Evolutionary conservation across 2,329 filamentous ascomycete genomes (phyloP), one percentile per base, ranked within the genome.

Genomic region (Onygenales sp.): DNA sequence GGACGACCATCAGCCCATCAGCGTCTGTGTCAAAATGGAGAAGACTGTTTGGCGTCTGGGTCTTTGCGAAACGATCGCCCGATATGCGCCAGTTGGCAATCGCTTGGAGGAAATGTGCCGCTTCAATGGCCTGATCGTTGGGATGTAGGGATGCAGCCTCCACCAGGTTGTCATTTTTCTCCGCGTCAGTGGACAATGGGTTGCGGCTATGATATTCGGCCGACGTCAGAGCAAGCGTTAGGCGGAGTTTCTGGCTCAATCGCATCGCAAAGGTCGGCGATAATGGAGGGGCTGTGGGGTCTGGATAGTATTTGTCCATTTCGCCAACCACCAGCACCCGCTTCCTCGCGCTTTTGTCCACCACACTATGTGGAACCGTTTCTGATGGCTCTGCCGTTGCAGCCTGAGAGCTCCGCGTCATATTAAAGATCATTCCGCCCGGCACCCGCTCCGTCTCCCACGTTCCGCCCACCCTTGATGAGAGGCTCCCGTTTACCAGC

Each of bases 371-470:
- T 31, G 11, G 27, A 14, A 42, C 4, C n/a, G 13, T 6, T 33
- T 37, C 40, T 13, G 32, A 9, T 27, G 42, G 14, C 32, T 13
- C 21, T 6, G 3, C 7, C 10, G 43, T 9, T 46, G 27, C 32
- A 31, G 33, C 27, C 42, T 44, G 17, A 32, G 31, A 34, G 34
- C 13, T 14, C 32, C 36, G 63, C 60, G 55, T 8, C 17, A 51
- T 49, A 6, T 54, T 49, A 27, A 54, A 40, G n/a, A 36, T 43
- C 21, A 54, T 49, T 21, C 52, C 52, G 10, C 45, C 52, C 9
- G 40, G 36, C 31, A 54, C 45, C 42, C 52, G 34, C 14, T 54
- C 46, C 37, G 39, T 51, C 21, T 43, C 47, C 52, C 52, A 54
- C 0, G 47, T 54, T 36, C 52, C 52, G 36, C 52, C 52, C 7